Evolutionary conservation across 2,329 filamentous ascomycete genomes (phyloP).

Genomic region (Penicillium sp.): DNA sequence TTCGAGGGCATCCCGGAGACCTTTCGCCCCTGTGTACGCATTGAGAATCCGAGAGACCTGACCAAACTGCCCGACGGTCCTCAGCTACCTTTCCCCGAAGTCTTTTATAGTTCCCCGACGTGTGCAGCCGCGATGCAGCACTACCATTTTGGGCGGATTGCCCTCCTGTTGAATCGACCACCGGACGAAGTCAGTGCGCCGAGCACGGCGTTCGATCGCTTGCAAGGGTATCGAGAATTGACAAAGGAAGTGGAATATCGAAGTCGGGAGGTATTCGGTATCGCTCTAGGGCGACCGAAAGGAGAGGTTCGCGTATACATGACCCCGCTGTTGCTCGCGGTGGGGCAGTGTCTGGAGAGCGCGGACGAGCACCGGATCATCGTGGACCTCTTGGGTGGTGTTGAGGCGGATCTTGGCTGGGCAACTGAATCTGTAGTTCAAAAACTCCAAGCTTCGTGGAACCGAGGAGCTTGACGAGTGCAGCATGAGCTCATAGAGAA

Average conservation of each 20-base stretch:
- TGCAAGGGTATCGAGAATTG: constrained; percentile 58
- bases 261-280: constrained; percentile 59
- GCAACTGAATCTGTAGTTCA: neutral
- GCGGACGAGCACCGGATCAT: constrained; percentile 55
- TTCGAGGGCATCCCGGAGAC: constrained; percentile 57
- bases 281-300: constrained; percentile 56
- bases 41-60: constrained; percentile 56
- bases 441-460: constrained; percentile 1
- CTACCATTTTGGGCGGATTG: constrained; percentile 64
- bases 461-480: neutral
- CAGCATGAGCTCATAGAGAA: neutral
- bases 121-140: constrained; percentile 64
- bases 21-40: constrained; percentile 37
- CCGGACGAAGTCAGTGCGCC: constrained; percentile 54
- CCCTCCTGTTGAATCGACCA: constrained; percentile 61
- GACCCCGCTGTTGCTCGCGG: constrained; percentile 60
- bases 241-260: constrained; percentile 56
- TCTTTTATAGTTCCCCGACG: constrained; percentile 62
- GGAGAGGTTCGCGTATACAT: constrained; percentile 59
- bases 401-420: constrained; percentile 59
- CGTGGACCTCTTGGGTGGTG: constrained; percentile 54
- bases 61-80: constrained; percentile 33
- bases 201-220: constrained; percentile 54
- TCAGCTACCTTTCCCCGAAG: constrained; percentile 50
- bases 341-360: constrained; percentile 58